A percentile compares a stretch with the other conserved stretches of the same genome.
Evolutionary conservation across 2,329 filamentous ascomycete genomes (phyloP).

Genomic region (Pyrenochaeta sp.): DNA sequence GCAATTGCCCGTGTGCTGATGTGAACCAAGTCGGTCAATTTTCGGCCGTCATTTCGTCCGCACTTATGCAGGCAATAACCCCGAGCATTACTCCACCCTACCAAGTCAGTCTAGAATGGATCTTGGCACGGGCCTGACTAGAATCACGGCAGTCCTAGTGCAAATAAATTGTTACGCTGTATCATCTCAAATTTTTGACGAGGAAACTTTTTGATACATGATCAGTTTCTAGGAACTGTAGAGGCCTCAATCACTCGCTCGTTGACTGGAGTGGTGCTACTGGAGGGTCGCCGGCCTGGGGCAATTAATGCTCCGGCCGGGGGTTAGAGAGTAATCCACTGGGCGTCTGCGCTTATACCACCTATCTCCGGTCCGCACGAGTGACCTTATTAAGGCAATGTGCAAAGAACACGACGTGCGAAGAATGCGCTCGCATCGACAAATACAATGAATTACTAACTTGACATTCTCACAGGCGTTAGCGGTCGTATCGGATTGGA

Average conservation of each 20-base stretch:
- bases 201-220: not conserved
- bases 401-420: conserved; percentile 4
- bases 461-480: conserved; percentile 23
- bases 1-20: conserved; percentile 30
- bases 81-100: conserved; percentile 15
- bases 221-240: too few relatives aligned
- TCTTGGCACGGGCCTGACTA: not conserved
- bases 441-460: conserved; percentile 6
- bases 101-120: conserved; percentile 2
- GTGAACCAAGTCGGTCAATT: conserved; percentile 19
- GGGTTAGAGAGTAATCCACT: not conserved
- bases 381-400: conserved; percentile 12
- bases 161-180: not conserved
- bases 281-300: conserved; percentile 5
- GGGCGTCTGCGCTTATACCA: conserved; percentile 15
- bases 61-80: conserved; percentile 10
- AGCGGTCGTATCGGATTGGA: conserved; percentile 21
- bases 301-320: conserved; percentile 8
- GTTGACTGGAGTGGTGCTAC: not conserved
- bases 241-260: too few relatives aligned
- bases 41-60: conserved; percentile 45
- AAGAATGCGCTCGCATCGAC: not conserved
- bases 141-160: not conserved
- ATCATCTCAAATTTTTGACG: not conserved
- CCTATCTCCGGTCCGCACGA: conserved; percentile 29